Conservation (phyloP, 139 green algal genomes). For the Chlorella sorokiniana region DNA sequence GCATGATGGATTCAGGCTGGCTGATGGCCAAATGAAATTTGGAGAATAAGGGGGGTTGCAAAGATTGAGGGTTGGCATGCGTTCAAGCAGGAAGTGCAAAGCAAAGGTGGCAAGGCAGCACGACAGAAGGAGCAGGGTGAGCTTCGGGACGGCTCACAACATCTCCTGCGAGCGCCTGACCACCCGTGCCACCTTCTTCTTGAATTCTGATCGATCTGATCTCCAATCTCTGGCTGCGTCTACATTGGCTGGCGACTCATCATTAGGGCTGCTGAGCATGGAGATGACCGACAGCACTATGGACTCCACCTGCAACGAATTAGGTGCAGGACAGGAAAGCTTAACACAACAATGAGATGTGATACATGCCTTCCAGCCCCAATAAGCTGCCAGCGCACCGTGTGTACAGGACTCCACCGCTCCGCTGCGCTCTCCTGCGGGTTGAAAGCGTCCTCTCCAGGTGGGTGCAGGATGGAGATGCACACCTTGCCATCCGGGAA, state of each 20-base stretch:
- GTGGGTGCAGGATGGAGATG: conserved; percentile 98
- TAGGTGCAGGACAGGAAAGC: background rate
- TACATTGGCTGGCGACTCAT: conserved; percentile 98
- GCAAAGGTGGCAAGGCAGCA: too few relatives aligned
- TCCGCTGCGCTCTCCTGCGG: conserved; percentile 93
- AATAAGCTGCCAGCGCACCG: conserved; percentile 58
- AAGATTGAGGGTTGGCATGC: too few relatives aligned
- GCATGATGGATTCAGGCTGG: too few relatives aligned
- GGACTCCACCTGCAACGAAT: conserved; percentile 86
- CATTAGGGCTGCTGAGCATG: conserved; percentile 98
- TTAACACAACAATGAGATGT: background rate
- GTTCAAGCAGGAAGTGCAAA: too few relatives aligned
- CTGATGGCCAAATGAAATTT: too few relatives aligned
- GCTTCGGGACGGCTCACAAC: too few relatives aligned
- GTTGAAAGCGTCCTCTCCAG: conserved; percentile 96
- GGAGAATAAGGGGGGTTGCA: too few relatives aligned
- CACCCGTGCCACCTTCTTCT: conserved; percentile 83
- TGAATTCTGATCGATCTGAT: conserved; percentile 89
- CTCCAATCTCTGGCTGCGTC: conserved; percentile 96
- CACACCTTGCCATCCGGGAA: conserved; percentile 97
- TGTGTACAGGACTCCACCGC: conserved; percentile 97
- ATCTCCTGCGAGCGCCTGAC: conserved; percentile 95
- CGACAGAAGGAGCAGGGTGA: too few relatives aligned
- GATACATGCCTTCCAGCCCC: background rate
- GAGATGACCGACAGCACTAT: conserved; percentile 99